Base-by-base conservation (phyloP, 495 filamentous ascomycete genomes). In the Podospora comata region DNA sequence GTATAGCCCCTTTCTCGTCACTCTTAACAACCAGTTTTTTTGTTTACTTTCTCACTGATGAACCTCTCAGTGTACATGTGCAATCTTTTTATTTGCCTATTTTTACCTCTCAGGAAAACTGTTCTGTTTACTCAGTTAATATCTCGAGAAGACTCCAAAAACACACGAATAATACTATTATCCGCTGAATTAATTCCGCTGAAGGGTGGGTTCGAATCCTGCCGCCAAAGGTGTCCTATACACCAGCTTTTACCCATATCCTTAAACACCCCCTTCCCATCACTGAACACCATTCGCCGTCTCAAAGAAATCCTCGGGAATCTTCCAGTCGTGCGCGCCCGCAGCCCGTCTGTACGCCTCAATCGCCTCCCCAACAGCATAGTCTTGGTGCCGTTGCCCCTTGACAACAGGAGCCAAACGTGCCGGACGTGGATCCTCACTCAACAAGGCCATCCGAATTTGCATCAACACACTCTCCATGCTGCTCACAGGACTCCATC, bases 401-500 rank as follows among this genome's bases (percentile, higher is more conserved):
- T 2, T 23, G 1, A 56, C 44, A 28, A 20, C 34, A 57, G n/a
- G 59, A 11, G n/a, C 32, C 19, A 97, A 76, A 18, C 92, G 84
- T 28, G 91, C 94, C 0, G 93, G 92, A n/a, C 77, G 78, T 0
- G 91, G 90, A 0, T 94, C 90, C 3, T 80, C 76, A 56, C 76
- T 86, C 30, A 81, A 85, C n/a, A 97, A 84, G 2, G 92, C 92
- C 77, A 97, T 76, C 15, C 91, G 86, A 53, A 97, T 88, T 79
- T 97, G 93, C 64, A 96, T 75, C 9, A 97, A 78, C 4, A 97
- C 88, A 62, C 84, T 89, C 79, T 97, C 94, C 67, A 97, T 86
- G 28, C 84, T 87, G 64, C 82, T 86, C 0, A 85, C 89, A 0
- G 90, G 87, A 18, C 84, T 86, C 94, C 94, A 97, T 15, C 94